Conservation (phyloP, 495 filamentous ascomycete genomes). For the Terfezia claveryi region DNA sequence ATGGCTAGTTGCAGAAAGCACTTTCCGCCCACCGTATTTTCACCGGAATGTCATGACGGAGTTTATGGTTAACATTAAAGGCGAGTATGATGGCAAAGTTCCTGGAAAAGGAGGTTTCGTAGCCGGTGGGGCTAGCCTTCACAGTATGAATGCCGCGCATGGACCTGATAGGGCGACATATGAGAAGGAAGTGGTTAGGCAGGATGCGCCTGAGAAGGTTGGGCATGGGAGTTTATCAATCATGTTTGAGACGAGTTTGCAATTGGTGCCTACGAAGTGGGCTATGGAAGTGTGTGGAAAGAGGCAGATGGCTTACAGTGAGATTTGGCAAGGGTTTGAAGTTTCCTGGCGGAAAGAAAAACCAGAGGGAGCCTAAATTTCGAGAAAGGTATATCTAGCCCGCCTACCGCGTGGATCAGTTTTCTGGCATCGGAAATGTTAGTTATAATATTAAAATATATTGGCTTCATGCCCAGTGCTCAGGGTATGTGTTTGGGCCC, state of each 20-base stretch:
- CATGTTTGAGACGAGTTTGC: slow-evolving; percentile 34
- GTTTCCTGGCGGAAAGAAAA: not conserved
- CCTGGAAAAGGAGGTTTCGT: slow-evolving; percentile 25
- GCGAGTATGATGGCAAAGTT: slow-evolving; percentile 37
- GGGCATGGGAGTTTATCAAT: slow-evolving; percentile 39
- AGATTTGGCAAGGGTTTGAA: not conserved
- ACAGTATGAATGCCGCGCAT: slow-evolving; percentile 36
- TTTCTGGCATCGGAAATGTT: too few species aligned
- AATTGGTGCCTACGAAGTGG: not conserved
- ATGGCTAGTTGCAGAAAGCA: slow-evolving; percentile 57
- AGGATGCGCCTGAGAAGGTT: slow-evolving; percentile 27
- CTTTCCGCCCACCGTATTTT: slow-evolving; percentile 66
- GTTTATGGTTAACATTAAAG: slow-evolving; percentile 55
- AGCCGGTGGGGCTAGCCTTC: slow-evolving; percentile 34
- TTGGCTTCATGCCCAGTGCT: too few species aligned
- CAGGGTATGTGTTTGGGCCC: too few species aligned
- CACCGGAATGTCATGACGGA: slow-evolving; percentile 74
- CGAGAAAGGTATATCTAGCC: too few species aligned
- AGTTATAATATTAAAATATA: too few species aligned
- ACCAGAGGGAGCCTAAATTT: too few species aligned
- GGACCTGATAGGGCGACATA: slow-evolving; percentile 32
- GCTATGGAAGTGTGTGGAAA: not conserved
- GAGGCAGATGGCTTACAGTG: not conserved
- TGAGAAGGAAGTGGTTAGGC: slow-evolving; percentile 41
- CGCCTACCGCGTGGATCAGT: too few species aligned